Evolutionary conservation across 1,139 yeast genomes (phyloP).

Genomic region (Suhomyces terraborum): DNA sequence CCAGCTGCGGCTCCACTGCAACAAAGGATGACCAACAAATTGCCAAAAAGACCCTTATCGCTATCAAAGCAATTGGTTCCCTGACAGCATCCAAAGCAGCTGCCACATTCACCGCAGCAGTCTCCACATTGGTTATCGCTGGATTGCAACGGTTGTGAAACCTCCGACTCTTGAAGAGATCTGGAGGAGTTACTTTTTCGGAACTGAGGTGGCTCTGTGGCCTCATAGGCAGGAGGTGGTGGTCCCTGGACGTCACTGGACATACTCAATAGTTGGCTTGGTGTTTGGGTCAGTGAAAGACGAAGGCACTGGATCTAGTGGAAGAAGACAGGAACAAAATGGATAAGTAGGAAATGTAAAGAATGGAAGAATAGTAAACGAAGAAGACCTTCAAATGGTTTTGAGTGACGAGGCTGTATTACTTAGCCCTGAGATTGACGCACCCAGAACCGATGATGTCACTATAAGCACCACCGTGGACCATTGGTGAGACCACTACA

Average conservation of each 20-base stretch:
- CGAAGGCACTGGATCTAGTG: too few species aligned
- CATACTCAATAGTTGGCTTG: too few species aligned
- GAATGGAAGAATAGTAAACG: too few species aligned
- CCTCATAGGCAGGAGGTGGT: constrained; percentile 15
- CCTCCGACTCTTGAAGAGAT: constrained; percentile 25
- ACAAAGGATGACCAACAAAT: constrained; percentile 16
- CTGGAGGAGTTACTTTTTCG: constrained; percentile 11
- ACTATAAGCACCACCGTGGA: too few species aligned
- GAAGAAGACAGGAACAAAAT: too few species aligned
- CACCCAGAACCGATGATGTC: not conserved
- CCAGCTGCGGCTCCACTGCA: constrained; percentile 17
- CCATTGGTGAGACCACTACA: too few species aligned
- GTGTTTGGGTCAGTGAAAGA: too few species aligned
- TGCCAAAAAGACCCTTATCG: constrained; percentile 19
- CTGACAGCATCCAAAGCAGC: constrained; percentile 23
- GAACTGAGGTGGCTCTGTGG: constrained; percentile 14
- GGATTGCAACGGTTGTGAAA: constrained; percentile 17
- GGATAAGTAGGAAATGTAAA: too few species aligned
- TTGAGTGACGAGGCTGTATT: not conserved
- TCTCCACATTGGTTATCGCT: constrained; percentile 19
- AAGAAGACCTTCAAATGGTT: too few species aligned
- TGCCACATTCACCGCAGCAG: constrained; percentile 20
- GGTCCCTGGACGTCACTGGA: not conserved
- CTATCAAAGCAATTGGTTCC: constrained; percentile 20
- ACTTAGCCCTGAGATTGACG: not conserved